Percentiles rank a stretch among this genome's conserved stretches.
Conservation (phyloP, 2,329 filamentous ascomycete species). For the Cytospora chrysosperma region DNA sequence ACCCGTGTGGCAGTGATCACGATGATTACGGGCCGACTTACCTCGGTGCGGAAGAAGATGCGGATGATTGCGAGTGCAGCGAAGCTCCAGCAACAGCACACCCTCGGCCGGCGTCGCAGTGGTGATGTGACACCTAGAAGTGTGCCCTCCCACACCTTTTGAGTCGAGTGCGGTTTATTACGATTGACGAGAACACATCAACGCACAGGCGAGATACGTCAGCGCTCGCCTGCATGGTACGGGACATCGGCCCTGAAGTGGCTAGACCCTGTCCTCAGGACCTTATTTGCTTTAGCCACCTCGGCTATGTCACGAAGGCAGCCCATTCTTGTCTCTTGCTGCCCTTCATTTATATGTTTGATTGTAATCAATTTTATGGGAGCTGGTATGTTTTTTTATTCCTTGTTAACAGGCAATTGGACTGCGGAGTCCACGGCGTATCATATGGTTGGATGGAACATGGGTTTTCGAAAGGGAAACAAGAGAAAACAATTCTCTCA, state of each 20-base stretch:
- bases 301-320: neutral
- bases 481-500: conserved; percentile 1
- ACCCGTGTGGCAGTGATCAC: conserved; percentile 51
- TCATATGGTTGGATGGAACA: neutral
- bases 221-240: neutral
- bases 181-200: conserved; percentile 34
- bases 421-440: conserved; percentile 8
- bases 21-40: conserved; percentile 59
- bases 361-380: conserved; percentile 7
- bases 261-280: neutral
- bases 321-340: neutral
- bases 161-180: conserved; percentile 26
- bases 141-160: conserved; percentile 48
- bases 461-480: conserved; percentile 7
- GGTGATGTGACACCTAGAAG: conserved; percentile 57
- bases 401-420: conserved; percentile 9
- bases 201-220: neutral
- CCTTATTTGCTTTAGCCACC: neutral
- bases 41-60: conserved; percentile 59
- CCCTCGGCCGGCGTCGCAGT: conserved; percentile 48
- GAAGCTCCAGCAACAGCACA: conserved; percentile 46
- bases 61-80: conserved; percentile 60
- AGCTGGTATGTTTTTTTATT: neutral
- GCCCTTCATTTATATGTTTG: neutral
- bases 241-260: neutral